Conservation (phyloP, 2,329 filamentous ascomycete species). For the Cyphellophora europaea region DNA sequence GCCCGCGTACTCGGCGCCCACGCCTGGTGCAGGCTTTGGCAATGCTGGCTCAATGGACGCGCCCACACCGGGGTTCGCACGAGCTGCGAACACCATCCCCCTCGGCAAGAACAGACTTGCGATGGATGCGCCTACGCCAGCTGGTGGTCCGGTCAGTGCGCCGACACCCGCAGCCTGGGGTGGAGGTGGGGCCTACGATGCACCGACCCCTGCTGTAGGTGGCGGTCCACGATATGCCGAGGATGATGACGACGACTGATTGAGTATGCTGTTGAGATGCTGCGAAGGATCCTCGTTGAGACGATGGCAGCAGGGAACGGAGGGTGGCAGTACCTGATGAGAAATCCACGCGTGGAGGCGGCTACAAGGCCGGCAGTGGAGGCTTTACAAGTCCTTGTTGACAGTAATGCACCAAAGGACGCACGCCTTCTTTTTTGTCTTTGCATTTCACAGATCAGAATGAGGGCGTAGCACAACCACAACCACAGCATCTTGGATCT, state of each 20-base stretch:
- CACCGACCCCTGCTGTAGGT: constrained; percentile 25
- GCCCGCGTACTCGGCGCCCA: constrained; percentile 35
- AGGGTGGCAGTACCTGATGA: no score
- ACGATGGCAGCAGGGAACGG: no score
- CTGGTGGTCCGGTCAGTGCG: constrained; percentile 26
- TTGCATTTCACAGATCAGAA: no score
- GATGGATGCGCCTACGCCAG: constrained; percentile 19
- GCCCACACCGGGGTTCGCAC: constrained; percentile 34
- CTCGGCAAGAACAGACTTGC: constrained; percentile 13
- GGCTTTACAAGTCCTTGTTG: no score
- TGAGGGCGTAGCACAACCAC: no score
- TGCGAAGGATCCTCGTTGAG: no score
- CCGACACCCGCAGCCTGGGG: constrained; percentile 45
- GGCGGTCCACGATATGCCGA: constrained; percentile 18
- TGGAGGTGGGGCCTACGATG: constrained; percentile 36
- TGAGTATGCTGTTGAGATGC: constrained; percentile 1
- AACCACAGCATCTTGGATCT: no score
- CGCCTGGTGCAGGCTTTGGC: constrained; percentile 26
- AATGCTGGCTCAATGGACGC: constrained; percentile 32
- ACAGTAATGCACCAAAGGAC: no score
- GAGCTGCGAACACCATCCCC: constrained; percentile 16
- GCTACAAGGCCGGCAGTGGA: no score
- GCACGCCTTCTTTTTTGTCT: no score
- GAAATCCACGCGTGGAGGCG: no score
- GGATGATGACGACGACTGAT: constrained; percentile 19